Percentiles rank a stretch among this genome's conserved stretches.
Evolutionary conservation across 805 yeast genomes (phyloP).

Genomic region (Wickerhamomyces sydowiorum): DNA sequence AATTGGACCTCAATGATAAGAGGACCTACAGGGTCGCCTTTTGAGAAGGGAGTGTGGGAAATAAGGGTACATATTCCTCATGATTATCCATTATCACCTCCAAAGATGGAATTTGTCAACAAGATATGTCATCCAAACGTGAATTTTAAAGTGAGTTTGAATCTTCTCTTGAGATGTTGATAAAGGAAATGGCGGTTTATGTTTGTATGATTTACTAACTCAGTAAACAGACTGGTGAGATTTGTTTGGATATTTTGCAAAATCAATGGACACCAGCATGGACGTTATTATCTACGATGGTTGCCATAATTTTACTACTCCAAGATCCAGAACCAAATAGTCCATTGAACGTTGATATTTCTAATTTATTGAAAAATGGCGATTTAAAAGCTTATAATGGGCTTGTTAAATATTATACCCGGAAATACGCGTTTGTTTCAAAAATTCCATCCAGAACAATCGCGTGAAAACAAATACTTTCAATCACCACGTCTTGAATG

Average conservation of each 20-base stretch:
- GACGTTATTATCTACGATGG: constrained; percentile 49
- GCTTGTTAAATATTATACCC: constrained; percentile 34
- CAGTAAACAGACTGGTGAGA: constrained; percentile 48
- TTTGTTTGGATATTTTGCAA: constrained; percentile 63
- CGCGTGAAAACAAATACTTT: not conserved
- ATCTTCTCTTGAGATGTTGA: not conserved
- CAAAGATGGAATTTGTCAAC: constrained; percentile 40
- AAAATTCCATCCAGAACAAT: not conserved
- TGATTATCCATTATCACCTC: constrained; percentile 57
- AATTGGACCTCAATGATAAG: constrained; percentile 46
- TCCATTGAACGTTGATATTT: constrained; percentile 67
- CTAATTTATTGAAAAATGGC: constrained; percentile 48
- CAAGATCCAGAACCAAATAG: constrained; percentile 67
- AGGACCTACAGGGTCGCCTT: constrained; percentile 51
- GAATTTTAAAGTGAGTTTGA: constrained; percentile 22
- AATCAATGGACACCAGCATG: constrained; percentile 71
- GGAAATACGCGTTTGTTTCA: constrained; percentile 13
- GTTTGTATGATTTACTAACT: not conserved
- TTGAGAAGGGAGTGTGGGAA: constrained; percentile 46
- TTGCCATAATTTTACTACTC: constrained; percentile 52
- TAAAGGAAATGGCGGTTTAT: not conserved
- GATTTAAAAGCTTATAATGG: constrained; percentile 39
- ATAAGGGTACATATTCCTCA: constrained; percentile 38
- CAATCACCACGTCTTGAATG: too few relatives aligned
- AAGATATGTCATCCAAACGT: constrained; percentile 45